Base-by-base conservation (phyloP, 164 flowering plant species). In the Vitis rotundifolia region DNA sequence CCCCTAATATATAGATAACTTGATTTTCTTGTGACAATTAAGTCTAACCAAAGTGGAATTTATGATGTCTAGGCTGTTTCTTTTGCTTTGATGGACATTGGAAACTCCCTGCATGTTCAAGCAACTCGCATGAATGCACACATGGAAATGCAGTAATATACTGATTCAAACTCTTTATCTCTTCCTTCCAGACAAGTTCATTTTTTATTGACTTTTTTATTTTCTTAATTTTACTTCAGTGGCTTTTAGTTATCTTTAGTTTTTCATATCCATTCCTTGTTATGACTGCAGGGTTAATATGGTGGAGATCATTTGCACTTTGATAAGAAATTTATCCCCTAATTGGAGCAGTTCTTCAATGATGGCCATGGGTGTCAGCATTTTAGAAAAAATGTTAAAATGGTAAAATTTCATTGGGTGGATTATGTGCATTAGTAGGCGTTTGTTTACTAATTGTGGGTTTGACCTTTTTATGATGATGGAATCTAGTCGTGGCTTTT, bases 301-400 rank as follows among this genome's bases (percentile, higher is more conserved):
- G 53, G 91, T 86, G 68, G 92, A 88, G 79, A 82, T 91, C 59
- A 75, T 95, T 56, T 90, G 96, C 83, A 69, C 74, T 64, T 65
- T 86, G 78, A 67, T 89, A 57, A 88, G 84, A 74, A 85, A 78
- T 61, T 76, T 84, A 68, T 73, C 88, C 14, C 81, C 85, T 18
- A 80, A 69, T 72, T 28, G 76, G 54, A 70, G 69, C 72, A 76
- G 79, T 75, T 88, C 84, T 37, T 68, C 69, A 63, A 56, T 85
- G 68, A 88, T 91, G 93, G 83, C 98, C 37, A 63, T 80, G 86
- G 82, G 94, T 75, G 70, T 90, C 67, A 86, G 61, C 61, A 84
- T 93, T 65, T 80, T 95, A 71, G 69, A 89, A 57, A 83, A 80
- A 78, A 79, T 95, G 88, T 70, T 93, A 68, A 88, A 76, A 70